Percentiles rank a stretch among this genome's conserved stretches.
Conservation (phyloP, 768 basidiomycete species). For the Dioszegia crocea region DNA sequence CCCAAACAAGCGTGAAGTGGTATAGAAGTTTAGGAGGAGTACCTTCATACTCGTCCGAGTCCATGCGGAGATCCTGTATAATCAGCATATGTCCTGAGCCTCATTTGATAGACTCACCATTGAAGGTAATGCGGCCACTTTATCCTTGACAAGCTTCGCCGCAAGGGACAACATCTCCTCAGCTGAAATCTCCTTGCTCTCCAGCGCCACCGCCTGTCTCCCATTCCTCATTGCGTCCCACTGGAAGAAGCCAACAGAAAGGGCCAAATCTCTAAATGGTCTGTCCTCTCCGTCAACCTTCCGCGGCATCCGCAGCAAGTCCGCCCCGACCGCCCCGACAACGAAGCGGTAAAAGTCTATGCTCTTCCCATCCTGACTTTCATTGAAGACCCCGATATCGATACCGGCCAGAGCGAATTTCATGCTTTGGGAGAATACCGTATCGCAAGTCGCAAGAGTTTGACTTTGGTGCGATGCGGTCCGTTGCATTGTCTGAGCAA, state of each 20-base stretch:
- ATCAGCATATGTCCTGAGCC: neutral
- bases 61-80: conserved; percentile 33
- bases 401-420: conserved; percentile 33
- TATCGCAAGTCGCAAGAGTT: neutral
- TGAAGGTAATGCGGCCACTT: conserved; percentile 30
- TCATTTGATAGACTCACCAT: conserved; percentile 25
- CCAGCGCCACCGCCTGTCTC: conserved; percentile 13
- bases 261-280: conserved; percentile 12
- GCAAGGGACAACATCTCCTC: conserved; percentile 23
- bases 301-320: conserved; percentile 17
- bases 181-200: conserved; percentile 17
- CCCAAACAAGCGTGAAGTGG: conserved; percentile 39
- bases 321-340: conserved; percentile 32
- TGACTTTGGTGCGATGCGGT: conserved; percentile 5
- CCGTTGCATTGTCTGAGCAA: conserved; percentile 37
- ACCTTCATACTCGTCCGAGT: conserved; percentile 24
- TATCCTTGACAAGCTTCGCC: conserved; percentile 14
- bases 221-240: conserved; percentile 28
- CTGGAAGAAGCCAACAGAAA: conserved; percentile 18
- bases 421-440: conserved; percentile 26
- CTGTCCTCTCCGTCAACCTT: neutral
- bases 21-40: conserved; percentile 27
- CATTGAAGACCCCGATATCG: conserved; percentile 42
- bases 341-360: conserved; percentile 41
- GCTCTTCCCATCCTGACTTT: conserved; percentile 16